Base-by-base conservation (phyloP, 2,329 filamentous ascomycete genomes). In the Aureobasidium sp. region DNA sequence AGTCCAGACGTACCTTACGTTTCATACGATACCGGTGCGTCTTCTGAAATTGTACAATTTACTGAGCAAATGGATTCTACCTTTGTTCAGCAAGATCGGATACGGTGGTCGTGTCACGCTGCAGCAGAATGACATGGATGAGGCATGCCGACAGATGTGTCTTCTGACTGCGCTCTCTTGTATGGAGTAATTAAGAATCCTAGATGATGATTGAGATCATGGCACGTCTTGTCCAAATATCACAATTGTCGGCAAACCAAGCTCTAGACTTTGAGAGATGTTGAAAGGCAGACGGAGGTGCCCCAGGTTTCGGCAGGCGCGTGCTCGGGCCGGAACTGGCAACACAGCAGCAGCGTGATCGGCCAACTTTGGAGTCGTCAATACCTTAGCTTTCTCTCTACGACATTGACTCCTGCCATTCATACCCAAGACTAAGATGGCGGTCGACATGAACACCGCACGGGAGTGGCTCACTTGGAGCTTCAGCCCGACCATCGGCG, bases 401-500 rank as follows among this genome's bases (percentile, higher is more conserved):
- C 52, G 9, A 17, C 27, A 20, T 56, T 34, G 7, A 32, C 23
- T 8, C 37, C 26, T 41, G 37, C 23, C 9, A 10, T n/a, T 37
- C 39, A 46, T 15, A 52, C 36, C 20, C 34, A 2, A 36, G 32
- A 51, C 27, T 15, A 37, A 9, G 13, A 59, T 39, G 55, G 32
- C 41, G 5, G 34, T 59, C 20, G 57, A 60, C 26, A 60, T 60
- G 57, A 37, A 44, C 5, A 50, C 62, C 13, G 56, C 41, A 17
- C 64, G 70, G 53, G 66, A 68, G 32, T 80, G 77, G 76, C 71
- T 77, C 48, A 80, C 78, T 17, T 76, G 75, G 68, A 74, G 76
- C 39, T 76, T 80, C 63, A 76, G 76, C 56, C 77, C 79, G 3
- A 71, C 72, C 44, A 69, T 73, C 29, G 73, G 75, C 9, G 75